Evolutionary conservation across 1,284 basidiomycete species (phyloP), one percentile per base, ranked within the genome.

Genomic region (Papiliotrema flavescens): DNA sequence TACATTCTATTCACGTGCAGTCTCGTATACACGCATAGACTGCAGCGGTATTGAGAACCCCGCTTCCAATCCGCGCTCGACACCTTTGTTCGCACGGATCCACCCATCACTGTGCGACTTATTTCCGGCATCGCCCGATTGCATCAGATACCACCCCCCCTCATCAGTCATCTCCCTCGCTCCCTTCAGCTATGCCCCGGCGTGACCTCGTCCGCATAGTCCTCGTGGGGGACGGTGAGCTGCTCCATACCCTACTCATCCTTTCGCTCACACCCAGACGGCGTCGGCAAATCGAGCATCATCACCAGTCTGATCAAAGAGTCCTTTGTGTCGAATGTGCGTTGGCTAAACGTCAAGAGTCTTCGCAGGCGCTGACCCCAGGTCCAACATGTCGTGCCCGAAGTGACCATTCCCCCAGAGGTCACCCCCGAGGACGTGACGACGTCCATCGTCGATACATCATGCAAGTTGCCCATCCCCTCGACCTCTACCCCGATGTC

Each of bases 241-340:
- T 66, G 22, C 7, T 19, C 2, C 34, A 24, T 37, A 9, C 23
- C 22, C 8, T 20, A 36, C n/a, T 22, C 14, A 11, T 17, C n/a
- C 20, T 5, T 13, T n/a, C 2, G 24, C 54, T 51, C 24, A 62
- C 53, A 55, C 41, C 39, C 70, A 93, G 91, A 93, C 80, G 89
- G 88, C 63, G 91, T 94, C 65, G 91, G 91, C 62, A 95, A 95
- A 81, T 92, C 89, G 75, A 91, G 90, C 41, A 91, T 97, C 72
- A 86, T 97, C 72, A 95, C 90, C 15, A 91, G 90, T 34, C 83
- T 97, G 71, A 95, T 97, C 79, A 96, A 96, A 75, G 92, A 95
- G 75, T 85, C 88, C 32, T 97, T 88, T 71, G 88, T 96, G 46
- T 80, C 88, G 43, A 88, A 91, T 78, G 93, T 94, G 71, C 67